Percentiles rank a stretch among this genome's conserved stretches.
These are phyloP conservation scores for Colletotrichum sp. DNA, from an alignment of 2,329 filamentous ascomycete species.

Conservation along the genomic window DNA sequence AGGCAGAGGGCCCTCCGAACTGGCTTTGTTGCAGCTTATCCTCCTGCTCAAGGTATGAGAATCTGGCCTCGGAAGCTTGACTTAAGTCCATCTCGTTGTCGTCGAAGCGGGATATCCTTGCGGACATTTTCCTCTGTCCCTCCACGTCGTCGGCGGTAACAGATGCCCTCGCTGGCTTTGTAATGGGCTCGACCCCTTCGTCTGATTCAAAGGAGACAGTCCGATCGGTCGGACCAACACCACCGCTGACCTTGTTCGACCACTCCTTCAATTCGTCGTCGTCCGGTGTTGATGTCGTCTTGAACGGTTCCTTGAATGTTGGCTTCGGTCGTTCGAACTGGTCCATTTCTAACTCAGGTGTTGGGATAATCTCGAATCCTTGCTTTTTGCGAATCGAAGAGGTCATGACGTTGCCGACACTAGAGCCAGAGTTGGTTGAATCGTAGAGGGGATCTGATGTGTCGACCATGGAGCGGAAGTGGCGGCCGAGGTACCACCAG, in stretches of 20 bases:
- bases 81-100: slow-evolving; percentile 11
- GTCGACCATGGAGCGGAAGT: slow-evolving; percentile 24
- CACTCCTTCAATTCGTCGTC: not conserved
- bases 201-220: not conserved
- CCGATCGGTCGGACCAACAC: not conserved
- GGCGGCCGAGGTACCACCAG: slow-evolving; percentile 36
- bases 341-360: slow-evolving; percentile 1
- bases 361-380: not conserved
- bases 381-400: slow-evolving; percentile 12
- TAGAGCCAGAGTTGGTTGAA: not conserved
- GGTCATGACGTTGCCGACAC: not conserved
- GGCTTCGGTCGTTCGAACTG: slow-evolving; percentile 9
- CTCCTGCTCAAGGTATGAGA: slow-evolving; percentile 18
- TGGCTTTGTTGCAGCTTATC: slow-evolving; percentile 6
- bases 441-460: slow-evolving; percentile 6
- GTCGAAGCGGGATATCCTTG: slow-evolving; percentile 11
- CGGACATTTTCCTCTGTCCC: slow-evolving; percentile 7
- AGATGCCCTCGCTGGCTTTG: not conserved
- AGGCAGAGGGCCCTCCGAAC: not conserved
- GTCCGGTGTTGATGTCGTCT: not conserved
- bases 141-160: not conserved
- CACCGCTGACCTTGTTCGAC: not conserved
- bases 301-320: not conserved
- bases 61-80: slow-evolving; percentile 16
- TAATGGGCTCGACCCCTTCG: not conserved